Percentiles rank a stretch among this genome's conserved stretches.
Conservation (phyloP, 768 basidiomycete species). For the Paxillus ammoniavirescens region DNA sequence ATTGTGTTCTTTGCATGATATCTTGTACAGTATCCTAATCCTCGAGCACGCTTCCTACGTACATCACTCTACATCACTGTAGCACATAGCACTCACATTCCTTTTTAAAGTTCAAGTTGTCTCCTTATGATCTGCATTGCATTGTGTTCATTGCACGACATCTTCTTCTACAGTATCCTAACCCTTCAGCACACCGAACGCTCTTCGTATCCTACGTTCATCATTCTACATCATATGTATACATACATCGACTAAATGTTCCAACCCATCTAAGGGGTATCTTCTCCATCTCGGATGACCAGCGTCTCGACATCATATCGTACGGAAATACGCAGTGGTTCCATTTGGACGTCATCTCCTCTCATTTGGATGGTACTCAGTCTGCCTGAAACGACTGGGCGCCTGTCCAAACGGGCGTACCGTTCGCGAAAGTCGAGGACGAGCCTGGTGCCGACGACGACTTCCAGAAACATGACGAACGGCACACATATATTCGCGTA, state of each 20-base stretch:
- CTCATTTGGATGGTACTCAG: slow-evolving; percentile 17
- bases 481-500: slow-evolving; percentile 32
- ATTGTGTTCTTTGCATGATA: background rate
- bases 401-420: slow-evolving; percentile 15
- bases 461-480: slow-evolving; percentile 31
- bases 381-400: slow-evolving; percentile 3
- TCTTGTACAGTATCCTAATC: background rate
- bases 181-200: background rate
- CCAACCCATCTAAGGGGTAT: too few species aligned
- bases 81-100: slow-evolving; percentile 2
- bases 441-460: slow-evolving; percentile 29
- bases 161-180: too few species aligned
- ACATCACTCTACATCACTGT: background rate
- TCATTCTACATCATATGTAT: slow-evolving; percentile 1
- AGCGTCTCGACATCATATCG: slow-evolving; percentile 19
- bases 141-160: too few species aligned
- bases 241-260: background rate
- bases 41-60: slow-evolving; percentile 8
- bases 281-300: slow-evolving; percentile 8
- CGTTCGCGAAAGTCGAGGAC: slow-evolving; percentile 33
- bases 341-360: slow-evolving; percentile 4
- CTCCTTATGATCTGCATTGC: too few species aligned
- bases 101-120: too few species aligned
- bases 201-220: slow-evolving; percentile 15
- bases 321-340: slow-evolving; percentile 3